Evolutionary conservation across 2,329 filamentous ascomycete genomes (phyloP).

Genomic region (Botrytis medusae): DNA sequence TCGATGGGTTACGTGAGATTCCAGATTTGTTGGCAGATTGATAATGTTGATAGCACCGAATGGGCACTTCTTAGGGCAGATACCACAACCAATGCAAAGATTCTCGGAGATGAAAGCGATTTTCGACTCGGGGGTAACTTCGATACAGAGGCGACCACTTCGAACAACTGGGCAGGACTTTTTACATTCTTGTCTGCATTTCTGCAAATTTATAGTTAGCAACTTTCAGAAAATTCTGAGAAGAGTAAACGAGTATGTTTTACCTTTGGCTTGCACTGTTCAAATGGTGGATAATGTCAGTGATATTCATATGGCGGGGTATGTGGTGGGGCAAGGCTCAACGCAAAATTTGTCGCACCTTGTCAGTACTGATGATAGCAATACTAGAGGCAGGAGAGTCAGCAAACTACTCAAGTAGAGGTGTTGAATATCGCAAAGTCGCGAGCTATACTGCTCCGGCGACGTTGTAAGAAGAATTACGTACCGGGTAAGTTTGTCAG

Average conservation of each 20-base stretch:
- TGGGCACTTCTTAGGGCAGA: conserved; percentile 98
- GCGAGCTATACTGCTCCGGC: background rate
- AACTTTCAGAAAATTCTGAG: conserved; percentile 27
- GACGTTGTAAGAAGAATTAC: conserved; percentile 38
- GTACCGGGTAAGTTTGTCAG: conserved; percentile 93
- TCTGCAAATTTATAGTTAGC: conserved; percentile 53
- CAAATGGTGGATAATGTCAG: conserved; percentile 43
- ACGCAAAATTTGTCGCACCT: conserved; percentile 58
- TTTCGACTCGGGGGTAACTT: conserved; percentile 83
- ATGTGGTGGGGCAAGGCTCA: conserved; percentile 44
- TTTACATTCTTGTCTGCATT: conserved; percentile 99
- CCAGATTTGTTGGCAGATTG: conserved; percentile 99
- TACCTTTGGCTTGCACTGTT: conserved; percentile 85
- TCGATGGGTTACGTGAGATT: conserved; percentile 95
- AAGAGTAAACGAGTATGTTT: conserved; percentile 16
- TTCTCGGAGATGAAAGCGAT: conserved; percentile 98
- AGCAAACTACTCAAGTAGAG: conserved; percentile 10
- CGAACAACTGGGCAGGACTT: conserved; percentile 97
- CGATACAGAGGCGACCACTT: conserved; percentile 95
- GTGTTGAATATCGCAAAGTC: background rate
- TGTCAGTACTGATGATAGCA: conserved; percentile 98
- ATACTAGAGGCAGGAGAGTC: conserved; percentile 61
- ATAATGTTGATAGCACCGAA: conserved; percentile 99
- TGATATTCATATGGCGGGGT: conserved; percentile 35
- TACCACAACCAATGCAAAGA: conserved; percentile 97